phyloP scores from a whole-genome alignment of 2,329 filamentous ascomycete genomes.

The Harringtonia lauricola region DNA sequence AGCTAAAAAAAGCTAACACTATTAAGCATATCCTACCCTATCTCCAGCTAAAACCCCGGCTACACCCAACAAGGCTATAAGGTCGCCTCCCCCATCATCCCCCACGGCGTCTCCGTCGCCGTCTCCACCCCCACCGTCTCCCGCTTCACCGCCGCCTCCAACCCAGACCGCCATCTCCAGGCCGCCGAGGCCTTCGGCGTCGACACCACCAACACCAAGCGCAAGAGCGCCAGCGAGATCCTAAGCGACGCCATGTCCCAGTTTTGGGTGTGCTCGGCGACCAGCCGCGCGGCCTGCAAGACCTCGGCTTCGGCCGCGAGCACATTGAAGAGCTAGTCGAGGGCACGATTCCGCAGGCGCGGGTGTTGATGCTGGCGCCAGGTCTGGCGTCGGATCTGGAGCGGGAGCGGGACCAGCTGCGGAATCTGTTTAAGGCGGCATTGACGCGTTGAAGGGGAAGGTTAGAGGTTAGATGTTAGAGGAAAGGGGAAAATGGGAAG shows the following conservation, averaged over 20 bases:
- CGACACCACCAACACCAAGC: constrained; percentile 78
- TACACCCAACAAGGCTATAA: constrained; percentile 83
- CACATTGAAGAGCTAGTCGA: constrained; percentile 81
- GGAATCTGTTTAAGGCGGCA: constrained; percentile 53
- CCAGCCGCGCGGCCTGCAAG: constrained; percentile 78
- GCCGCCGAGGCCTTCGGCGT: constrained; percentile 30
- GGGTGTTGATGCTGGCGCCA: constrained; percentile 87
- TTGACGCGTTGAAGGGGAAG: constrained; percentile 21
- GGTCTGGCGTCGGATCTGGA: constrained; percentile 60
- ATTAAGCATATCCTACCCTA: constrained; percentile 88
- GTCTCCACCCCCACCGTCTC: constrained; percentile 32
- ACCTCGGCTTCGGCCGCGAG: constrained; percentile 63
- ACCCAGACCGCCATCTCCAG: constrained; percentile 81
- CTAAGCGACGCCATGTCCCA: constrained; percentile 70
- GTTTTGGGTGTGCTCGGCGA: constrained; percentile 80
- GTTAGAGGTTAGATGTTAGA: too few species aligned
- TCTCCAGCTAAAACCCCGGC: constrained; percentile 85
- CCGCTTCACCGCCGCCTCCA: constrained; percentile 46
- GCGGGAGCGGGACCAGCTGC: constrained; percentile 61
- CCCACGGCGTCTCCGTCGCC: constrained; percentile 85
- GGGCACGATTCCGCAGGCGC: constrained; percentile 82
- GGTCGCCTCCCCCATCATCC: constrained; percentile 69
- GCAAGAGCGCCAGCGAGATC: constrained; percentile 80
- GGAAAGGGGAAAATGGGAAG: too few species aligned
- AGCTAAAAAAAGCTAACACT: too few species aligned